phyloP scores from a whole-genome alignment of 208 protist genomes.

The Polymyxa betae region DNA sequence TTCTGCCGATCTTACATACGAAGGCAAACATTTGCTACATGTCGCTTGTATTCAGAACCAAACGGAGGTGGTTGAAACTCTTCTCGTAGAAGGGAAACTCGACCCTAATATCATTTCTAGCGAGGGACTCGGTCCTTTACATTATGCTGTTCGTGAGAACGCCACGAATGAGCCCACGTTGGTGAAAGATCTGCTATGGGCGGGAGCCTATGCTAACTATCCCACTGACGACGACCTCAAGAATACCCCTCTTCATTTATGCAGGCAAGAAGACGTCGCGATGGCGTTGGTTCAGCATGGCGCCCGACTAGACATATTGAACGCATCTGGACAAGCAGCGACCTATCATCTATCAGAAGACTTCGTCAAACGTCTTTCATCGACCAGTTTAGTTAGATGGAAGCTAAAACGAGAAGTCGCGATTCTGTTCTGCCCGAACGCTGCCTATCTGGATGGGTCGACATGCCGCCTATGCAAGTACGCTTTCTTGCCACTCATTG shows the following conservation, averaged over 20 bases:
- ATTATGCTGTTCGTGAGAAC: not conserved
- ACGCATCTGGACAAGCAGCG: not conserved
- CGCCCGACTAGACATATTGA: not conserved
- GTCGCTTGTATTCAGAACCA: too few species aligned
- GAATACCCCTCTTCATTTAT: constrained; percentile 36
- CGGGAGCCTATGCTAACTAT: not conserved
- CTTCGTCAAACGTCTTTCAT: not conserved
- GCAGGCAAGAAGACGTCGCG: constrained; percentile 10
- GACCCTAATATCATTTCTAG: not conserved
- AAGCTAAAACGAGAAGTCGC: constrained; percentile 17
- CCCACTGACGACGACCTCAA: not conserved
- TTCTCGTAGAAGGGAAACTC: not conserved
- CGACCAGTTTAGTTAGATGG: not conserved
- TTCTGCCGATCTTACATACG: not conserved
- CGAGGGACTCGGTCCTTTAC: not conserved
- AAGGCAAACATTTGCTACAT: not conserved
- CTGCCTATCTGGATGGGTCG: not conserved
- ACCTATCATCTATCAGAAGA: not conserved
- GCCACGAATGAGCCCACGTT: not conserved
- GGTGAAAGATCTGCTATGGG: not conserved
- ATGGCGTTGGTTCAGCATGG: constrained; percentile 21
- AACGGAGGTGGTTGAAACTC: not conserved
- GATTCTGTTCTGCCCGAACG: not conserved
- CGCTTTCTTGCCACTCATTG: constrained; percentile 1
- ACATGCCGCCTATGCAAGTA: not conserved